Percentiles rank a stretch among this genome's conserved stretches.
These are phyloP conservation scores for Pestalotiopsis sp. DNA, from an alignment of 2,329 filamentous ascomycete species.

Conservation along the genomic window DNA sequence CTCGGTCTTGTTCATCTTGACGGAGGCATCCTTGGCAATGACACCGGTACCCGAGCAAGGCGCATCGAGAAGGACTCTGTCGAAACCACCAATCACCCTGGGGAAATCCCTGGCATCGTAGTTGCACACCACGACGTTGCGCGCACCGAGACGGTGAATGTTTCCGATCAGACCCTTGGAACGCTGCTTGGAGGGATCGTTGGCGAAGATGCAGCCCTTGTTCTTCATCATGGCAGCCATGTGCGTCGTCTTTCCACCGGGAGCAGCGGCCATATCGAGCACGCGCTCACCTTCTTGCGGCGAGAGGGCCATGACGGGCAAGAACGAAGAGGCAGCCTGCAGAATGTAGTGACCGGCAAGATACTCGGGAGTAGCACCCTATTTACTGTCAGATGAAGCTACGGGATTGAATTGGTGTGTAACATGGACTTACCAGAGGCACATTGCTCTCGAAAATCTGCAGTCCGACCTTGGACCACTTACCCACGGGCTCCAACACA, in stretches of 20 bases:
- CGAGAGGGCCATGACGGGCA: constrained; percentile 95
- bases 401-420: no score
- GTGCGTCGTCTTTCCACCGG: constrained; percentile 95
- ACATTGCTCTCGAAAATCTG: constrained; percentile 92
- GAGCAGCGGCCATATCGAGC: constrained; percentile 92
- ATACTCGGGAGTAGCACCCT: constrained; percentile 93
- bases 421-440: constrained; percentile 13
- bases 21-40: constrained; percentile 92
- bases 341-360: constrained; percentile 97
- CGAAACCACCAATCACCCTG: constrained; percentile 91
- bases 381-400: neutral
- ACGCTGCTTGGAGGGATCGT: constrained; percentile 92
- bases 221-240: constrained; percentile 98
- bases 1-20: constrained; percentile 98
- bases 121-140: constrained; percentile 94
- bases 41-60: constrained; percentile 94
- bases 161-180: constrained; percentile 98
- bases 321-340: constrained; percentile 93
- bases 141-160: constrained; percentile 89
- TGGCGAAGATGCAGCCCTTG: constrained; percentile 92
- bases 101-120: constrained; percentile 95
- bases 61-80: constrained; percentile 90
- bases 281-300: constrained; percentile 91
- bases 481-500: constrained; percentile 92
- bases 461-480: constrained; percentile 97